Evolutionary conservation across 2,329 filamentous ascomycete genomes (phyloP), one percentile per base, ranked within the genome.

Genomic region (Fusarium phyllophilum): DNA sequence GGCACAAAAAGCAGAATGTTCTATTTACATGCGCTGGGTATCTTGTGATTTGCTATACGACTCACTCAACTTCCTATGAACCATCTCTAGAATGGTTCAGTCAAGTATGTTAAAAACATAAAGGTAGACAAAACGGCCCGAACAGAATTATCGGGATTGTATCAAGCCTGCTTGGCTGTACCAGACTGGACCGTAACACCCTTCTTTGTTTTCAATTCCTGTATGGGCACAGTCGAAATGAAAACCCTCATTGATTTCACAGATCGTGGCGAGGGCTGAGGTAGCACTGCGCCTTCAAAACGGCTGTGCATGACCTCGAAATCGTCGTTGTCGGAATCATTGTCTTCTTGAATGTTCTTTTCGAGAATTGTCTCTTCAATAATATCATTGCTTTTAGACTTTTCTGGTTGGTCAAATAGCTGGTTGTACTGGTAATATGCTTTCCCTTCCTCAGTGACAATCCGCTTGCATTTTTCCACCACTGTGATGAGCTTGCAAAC

Each of bases 401-500:
- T 81, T 15, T 80, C 72, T 33, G 83, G 82, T 24, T 86, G 81
- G 68, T 88, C 85, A 75, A 88, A 89, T 18, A 90, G 81, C 60
- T 86, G 83, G 69, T 90, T 90, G 79, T 89, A 90, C 79, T 89
- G 89, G 66, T 83, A 89, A 85, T 86, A 90, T 54, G 82, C 74
- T 67, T 82, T 84, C 8, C 84, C 84, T 45, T 83, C 81, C 57
- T 85, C 84, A 38, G 77, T 82, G 59, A 92, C 81, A 52, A 89
- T 83, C 44, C 87, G 83, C 80, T 92, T 92, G 63, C 86, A 86
- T 42, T 93, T 90, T 81, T 94, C 92, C 49, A 87, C 86, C 51
- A 94, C 87, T 8, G 89, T 91, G 75, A 94, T 88, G 76, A 94
- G 84, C 81, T 94, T 95, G 81, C 85, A 86, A 4, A 89, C 86